Conservation (phyloP, 2,329 filamentous ascomycete genomes). For the Calonectria crousiana region DNA sequence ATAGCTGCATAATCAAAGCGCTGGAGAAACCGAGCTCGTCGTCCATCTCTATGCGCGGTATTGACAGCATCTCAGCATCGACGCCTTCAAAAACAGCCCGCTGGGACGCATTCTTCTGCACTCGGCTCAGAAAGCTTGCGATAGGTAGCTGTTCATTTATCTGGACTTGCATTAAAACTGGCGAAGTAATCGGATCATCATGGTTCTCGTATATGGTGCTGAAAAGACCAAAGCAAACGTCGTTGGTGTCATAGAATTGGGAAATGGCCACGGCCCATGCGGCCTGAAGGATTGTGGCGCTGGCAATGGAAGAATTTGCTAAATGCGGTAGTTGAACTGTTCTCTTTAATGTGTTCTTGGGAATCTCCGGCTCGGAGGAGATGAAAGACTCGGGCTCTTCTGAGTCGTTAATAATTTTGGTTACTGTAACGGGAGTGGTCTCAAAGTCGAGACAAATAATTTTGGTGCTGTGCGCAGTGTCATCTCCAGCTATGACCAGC, state of each 20-base stretch:
- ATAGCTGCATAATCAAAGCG: background rate
- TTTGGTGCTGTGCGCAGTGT: background rate
- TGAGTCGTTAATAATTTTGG: background rate
- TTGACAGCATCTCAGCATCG: background rate
- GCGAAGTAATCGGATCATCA: constrained; percentile 51
- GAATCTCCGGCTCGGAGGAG: background rate
- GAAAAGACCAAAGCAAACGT: constrained; percentile 54
- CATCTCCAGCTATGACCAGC: background rate
- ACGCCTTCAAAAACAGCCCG: background rate
- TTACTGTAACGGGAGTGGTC: background rate
- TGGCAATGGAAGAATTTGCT: constrained; percentile 7
- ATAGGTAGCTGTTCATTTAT: constrained; percentile 43
- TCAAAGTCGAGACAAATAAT: background rate
- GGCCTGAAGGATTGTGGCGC: constrained; percentile 22
- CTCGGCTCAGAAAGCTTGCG: constrained; percentile 15
- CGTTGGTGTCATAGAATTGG: constrained; percentile 57
- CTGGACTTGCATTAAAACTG: constrained; percentile 54
- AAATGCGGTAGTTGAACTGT: constrained; percentile 55
- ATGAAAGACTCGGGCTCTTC: background rate
- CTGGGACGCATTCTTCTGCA: background rate
- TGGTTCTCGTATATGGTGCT: constrained; percentile 31
- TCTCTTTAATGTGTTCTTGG: constrained; percentile 48
- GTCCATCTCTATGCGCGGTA: background rate
- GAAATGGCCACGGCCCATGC: constrained; percentile 51
- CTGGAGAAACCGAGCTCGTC: background rate